Evolutionary conservation across 306 rosid genomes (phyloP).

Genomic region (Mimosa bimucronata): DNA sequence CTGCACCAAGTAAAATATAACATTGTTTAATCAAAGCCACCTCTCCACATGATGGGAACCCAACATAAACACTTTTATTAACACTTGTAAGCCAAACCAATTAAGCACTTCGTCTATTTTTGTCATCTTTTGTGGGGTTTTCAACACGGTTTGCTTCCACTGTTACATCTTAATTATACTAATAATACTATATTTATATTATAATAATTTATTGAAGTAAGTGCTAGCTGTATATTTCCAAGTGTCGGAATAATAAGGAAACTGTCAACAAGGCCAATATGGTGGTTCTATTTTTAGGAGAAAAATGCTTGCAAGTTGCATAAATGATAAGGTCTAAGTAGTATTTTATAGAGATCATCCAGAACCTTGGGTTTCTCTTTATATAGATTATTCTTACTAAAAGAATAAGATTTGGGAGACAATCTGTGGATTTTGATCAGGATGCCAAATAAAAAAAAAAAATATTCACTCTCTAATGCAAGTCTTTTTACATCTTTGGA

Average conservation of each 20-base stretch:
- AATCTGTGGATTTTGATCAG: not conserved
- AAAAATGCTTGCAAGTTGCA: not conserved
- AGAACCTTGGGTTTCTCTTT: not conserved
- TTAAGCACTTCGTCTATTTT: not conserved
- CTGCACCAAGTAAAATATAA: not conserved
- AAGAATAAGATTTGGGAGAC: not conserved
- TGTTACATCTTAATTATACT: not conserved
- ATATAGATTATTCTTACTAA: not conserved
- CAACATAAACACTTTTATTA: not conserved
- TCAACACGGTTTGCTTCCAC: not conserved
- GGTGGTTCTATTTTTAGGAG: not conserved
- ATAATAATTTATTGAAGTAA: not conserved
- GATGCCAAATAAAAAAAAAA: not conserved
- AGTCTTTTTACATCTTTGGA: not conserved
- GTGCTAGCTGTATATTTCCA: not conserved
- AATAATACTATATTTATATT: too few species aligned
- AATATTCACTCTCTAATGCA: constrained; percentile 8
- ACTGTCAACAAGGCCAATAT: not conserved
- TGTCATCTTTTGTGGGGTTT: not conserved
- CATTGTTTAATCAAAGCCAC: not conserved
- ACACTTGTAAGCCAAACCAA: not conserved
- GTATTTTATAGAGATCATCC: not conserved
- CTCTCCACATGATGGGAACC: not conserved
- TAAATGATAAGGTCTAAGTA: not conserved
- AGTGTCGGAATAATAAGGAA: not conserved